phyloP scores from a whole-genome alignment of 805 yeast genomes.

The Sugiyamaella boreocaroliniensis region DNA sequence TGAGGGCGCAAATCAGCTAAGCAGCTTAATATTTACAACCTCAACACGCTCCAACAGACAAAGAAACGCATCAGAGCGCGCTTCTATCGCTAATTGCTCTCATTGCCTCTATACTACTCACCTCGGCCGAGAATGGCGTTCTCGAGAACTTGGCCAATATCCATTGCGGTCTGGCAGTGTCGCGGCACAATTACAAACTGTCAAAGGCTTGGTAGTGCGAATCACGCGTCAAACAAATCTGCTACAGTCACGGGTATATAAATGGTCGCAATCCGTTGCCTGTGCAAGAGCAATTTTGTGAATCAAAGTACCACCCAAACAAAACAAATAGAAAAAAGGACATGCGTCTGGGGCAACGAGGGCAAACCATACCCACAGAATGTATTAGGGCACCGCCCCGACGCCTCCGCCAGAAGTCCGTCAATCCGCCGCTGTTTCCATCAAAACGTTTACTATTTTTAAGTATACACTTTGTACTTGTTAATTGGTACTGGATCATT shows the following conservation, averaged over 20 bases:
- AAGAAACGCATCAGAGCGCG: background rate
- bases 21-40: no score
- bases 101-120: no score
- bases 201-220: no score
- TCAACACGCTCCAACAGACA: background rate
- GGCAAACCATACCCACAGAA: background rate
- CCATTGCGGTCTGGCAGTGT: conserved; percentile 25
- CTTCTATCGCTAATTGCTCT: no score
- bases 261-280: background rate
- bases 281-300: background rate
- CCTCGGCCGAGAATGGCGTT: conserved; percentile 57
- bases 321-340: background rate
- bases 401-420: no score
- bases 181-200: no score
- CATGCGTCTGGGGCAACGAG: background rate
- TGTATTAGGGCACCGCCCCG: background rate
- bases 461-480: background rate
- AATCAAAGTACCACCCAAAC: background rate
- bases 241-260: no score
- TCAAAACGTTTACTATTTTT: no score
- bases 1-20: no score
- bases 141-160: conserved; percentile 67
- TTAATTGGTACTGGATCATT: background rate
- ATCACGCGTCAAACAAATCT: no score
- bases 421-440: no score